Conservation (phyloP, 2,329 filamentous ascomycete species). For the Coniella vitis region DNA sequence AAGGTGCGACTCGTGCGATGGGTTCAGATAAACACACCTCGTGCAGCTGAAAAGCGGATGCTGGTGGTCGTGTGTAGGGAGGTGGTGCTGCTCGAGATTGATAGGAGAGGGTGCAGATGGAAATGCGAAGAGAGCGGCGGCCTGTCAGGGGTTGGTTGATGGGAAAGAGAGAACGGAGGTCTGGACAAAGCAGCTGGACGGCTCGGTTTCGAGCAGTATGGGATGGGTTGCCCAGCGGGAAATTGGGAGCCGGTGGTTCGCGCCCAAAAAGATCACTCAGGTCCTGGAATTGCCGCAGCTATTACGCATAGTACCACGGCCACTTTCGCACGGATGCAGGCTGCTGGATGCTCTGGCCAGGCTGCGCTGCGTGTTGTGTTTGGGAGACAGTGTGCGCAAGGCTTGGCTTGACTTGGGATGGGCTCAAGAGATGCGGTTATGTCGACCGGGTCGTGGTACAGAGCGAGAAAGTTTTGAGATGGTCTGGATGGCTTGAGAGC, state of each 20-base stretch:
- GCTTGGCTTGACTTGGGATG: not conserved
- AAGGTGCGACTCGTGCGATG: not conserved
- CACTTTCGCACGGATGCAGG: constrained; percentile 8
- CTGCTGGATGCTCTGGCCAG: not conserved
- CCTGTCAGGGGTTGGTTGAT: constrained; percentile 3
- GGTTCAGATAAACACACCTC: not conserved
- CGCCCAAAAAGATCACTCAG: constrained; percentile 4
- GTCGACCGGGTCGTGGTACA: not conserved
- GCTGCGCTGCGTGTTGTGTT: not conserved
- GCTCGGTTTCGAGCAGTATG: not conserved
- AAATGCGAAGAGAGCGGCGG: constrained; percentile 4
- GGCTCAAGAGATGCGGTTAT: not conserved
- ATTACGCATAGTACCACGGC: not conserved
- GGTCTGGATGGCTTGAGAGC: not conserved
- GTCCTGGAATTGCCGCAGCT: constrained; percentile 16
- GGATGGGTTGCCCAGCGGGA: constrained; percentile 10
- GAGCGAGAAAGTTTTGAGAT: not conserved
- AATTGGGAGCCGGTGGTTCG: constrained; percentile 14
- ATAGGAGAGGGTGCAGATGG: not conserved
- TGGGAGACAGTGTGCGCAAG: not conserved
- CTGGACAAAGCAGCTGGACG: not conserved
- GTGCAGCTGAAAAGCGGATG: not conserved
- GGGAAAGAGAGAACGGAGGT: not conserved
- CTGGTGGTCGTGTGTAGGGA: not conserved
- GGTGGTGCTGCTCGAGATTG: constrained; percentile 4